Base-by-base conservation (phyloP, 768 basidiomycete species). In the Artomyces pyxidatus region DNA sequence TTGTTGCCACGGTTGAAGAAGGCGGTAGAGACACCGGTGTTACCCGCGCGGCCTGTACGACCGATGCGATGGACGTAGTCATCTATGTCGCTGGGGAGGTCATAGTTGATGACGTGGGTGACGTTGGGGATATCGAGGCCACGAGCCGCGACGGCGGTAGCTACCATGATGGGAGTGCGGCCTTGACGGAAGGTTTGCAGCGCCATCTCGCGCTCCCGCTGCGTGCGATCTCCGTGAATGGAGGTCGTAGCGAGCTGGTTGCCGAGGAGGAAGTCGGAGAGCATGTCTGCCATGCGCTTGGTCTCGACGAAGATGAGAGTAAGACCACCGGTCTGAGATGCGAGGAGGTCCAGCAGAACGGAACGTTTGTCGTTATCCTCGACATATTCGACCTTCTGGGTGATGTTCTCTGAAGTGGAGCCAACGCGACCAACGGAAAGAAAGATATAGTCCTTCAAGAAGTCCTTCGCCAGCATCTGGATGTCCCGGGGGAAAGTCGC, bases 401-500 rank as follows among this genome's bases (percentile, higher is more conserved):
- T 98, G 66, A 99, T 99, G 71, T 99, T 99, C 76, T 99, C 96
- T 28, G 92, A 96, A 10, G 96, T 99, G 47, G 88, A 92, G 47
- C 96, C 96, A 49, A 99, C 96, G 62, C 96, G 91, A 16, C 96
- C 96, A 52, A 99, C 96, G 47, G 90, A 93, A 38, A 99, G 80
- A 83, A 98, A 99, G 64, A 99, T 81, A 71, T 99, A 98, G 62
- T 99, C 96, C 71, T 95, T 96, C 63, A 96, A 73, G 73, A 96
- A 95, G 69, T 95, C 93, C 62, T 85, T 83, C 35, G 92, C 92
- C 52, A 95, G 87, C 69, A 95, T 80, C 67, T 99, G 96, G 58
- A 99, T 99, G 67, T 99, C 96, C 38, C 94, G 84, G 42, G 96
- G 96, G 83, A 99, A 99, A 37, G 96, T 98, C 39, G 96, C 96